These are phyloP conservation scores for Schizochytrium sp. DNA, from an alignment of 108 stramenopile species.

Conservation along the genomic window DNA sequence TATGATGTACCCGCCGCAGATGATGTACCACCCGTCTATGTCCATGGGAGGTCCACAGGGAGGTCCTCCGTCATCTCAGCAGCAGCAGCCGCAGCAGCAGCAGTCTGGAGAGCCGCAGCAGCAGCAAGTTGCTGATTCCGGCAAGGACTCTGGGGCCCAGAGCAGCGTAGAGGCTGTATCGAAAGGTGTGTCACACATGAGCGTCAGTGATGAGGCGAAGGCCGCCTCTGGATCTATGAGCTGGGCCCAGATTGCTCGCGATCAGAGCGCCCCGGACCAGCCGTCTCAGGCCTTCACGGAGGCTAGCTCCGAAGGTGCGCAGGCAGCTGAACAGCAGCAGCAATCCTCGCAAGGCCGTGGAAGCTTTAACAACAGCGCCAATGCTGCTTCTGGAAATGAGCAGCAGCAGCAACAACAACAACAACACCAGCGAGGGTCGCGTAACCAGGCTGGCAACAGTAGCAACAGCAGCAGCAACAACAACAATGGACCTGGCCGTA, in stretches of 20 bases:
- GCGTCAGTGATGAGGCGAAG: neutral
- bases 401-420: neutral
- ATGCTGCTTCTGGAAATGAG: too few relatives aligned
- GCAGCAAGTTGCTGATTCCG: neutral
- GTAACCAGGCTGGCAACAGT: neutral
- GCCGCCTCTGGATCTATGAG: neutral
- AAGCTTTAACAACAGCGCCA: too few relatives aligned
- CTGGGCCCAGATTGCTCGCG: conserved; percentile 42
- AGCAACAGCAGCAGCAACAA: neutral
- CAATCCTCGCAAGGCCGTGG: neutral
- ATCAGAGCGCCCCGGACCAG: conserved; percentile 18
- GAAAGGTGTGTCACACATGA: neutral
- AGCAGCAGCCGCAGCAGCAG: neutral
- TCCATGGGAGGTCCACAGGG: conserved; percentile 1
- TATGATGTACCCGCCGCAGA: conserved; percentile 51
- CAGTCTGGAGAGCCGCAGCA: neutral
- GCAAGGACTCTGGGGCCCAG: neutral
- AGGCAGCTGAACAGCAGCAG: neutral
- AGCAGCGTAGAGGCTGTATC: neutral
- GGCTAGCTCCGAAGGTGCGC: neutral
- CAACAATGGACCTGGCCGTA: neutral
- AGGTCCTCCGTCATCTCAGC: neutral
- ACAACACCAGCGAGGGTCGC: neutral
- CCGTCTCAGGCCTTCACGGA: neutral
- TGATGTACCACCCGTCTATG: neutral